Evolutionary conservation across 2,329 filamentous ascomycete species (phyloP), one percentile per base, ranked within the genome.

Genomic region (Knufia petricola): DNA sequence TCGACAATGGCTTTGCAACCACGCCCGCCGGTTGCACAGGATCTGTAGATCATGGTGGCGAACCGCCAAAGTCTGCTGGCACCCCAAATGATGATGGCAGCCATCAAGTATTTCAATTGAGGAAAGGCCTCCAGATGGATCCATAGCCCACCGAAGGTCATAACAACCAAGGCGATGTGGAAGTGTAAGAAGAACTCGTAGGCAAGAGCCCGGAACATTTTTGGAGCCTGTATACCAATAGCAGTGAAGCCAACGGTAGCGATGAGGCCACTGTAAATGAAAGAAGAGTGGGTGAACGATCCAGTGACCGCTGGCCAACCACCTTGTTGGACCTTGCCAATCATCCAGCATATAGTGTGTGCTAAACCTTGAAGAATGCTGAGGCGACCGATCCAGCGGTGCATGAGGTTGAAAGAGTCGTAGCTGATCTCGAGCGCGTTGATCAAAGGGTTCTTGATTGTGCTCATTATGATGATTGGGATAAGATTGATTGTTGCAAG

Each of bases 171-270:
- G 31, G 85, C 65, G 58, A 94, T 88, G 68, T 96, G 92, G 24
- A 84, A 68, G 63, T 85, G 87, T 59, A 96, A 76, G 69, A 98
- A 98, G 1, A 87, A 94, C 69, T 98, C 92, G 70, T 98, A 98
- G 64, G 95, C 95, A 32, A 89, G 88, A 66, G 95, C 90, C 52
- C 92, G 82, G 45, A 98, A 63, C 0, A 88, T 84, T 2, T 87
- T 90, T 47, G 85, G 70, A 8, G 87, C 83, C 23, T 83, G 71
- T 45, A 94, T 60, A 47, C 85, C 61, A 39, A 96, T 72, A 38
- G 85, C 63, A 34, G 78, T 58, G 62, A 95, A 77, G 31, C 77
- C 74, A 42, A 77, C 63, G n/a, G 60, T 58, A 49, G 63, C 61
- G 55, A 73, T 63, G 47, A 73, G 58, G n/a, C 72, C 72, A 46